Percentiles rank a stretch among this genome's conserved stretches.
Evolutionary conservation across 805 yeast genomes (phyloP).

Genomic region (Kuraishia hungarica): DNA sequence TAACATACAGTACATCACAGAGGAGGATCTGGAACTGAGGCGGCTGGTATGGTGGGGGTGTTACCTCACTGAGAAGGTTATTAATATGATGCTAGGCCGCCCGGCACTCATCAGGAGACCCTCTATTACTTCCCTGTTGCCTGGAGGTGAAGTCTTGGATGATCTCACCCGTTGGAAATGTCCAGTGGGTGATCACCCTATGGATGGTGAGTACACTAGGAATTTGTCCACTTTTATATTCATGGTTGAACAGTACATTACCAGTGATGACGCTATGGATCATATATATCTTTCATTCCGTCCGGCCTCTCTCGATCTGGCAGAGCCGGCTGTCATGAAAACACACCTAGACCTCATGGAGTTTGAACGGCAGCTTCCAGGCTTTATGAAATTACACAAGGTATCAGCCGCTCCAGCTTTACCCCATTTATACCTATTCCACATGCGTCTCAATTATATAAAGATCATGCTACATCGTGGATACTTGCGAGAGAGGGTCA

Average conservation of each 20-base stretch:
- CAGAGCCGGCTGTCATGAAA: constrained; percentile 3
- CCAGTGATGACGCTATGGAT: constrained; percentile 5
- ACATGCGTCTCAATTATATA: constrained; percentile 5
- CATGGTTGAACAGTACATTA: constrained; percentile 8
- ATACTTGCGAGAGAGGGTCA: constrained; percentile 2
- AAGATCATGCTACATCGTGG: constrained; percentile 5
- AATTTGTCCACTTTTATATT: constrained; percentile 6
- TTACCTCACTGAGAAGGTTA: constrained; percentile 6
- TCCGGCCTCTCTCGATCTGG: constrained; percentile 4
- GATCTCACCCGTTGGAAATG: constrained; percentile 6
- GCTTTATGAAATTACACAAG: constrained; percentile 6
- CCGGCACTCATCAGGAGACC: constrained; percentile 9
- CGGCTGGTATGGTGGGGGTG: constrained; percentile 9
- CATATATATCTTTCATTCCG: constrained; percentile 7
- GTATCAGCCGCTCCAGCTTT: constrained; percentile 2
- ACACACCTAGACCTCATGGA: constrained; percentile 7
- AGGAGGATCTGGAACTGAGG: constrained; percentile 6
- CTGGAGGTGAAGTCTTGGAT: constrained; percentile 5
- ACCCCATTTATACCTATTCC: constrained; percentile 9
- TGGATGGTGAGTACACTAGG: constrained; percentile 5
- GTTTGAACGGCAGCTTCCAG: constrained; percentile 8
- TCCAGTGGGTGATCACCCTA: background rate
- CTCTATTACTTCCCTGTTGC: constrained; percentile 6
- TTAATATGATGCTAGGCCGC: constrained; percentile 8
- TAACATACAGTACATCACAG: constrained; percentile 1